A percentile compares a stretch with the other conserved stretches of the same genome.
These are phyloP conservation scores for Penicillium tannophilum DNA, from an alignment of 495 filamentous ascomycete species.

Conservation along the genomic window DNA sequence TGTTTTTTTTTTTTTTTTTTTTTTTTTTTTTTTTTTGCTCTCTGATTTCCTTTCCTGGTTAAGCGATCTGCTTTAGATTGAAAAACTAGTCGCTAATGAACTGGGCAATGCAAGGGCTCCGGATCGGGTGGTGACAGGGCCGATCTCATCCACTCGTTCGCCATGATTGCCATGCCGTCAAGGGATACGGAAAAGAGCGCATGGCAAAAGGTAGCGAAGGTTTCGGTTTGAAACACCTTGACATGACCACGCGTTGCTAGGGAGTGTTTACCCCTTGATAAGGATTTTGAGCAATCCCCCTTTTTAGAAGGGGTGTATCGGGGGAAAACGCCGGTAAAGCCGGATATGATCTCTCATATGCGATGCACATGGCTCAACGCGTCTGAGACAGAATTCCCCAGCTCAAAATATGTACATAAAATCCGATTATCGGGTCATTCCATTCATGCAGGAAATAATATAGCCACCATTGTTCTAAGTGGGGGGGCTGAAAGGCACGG, in stretches of 20 bases:
- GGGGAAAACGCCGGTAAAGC: not conserved
- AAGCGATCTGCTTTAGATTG: not conserved
- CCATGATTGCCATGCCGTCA: slow-evolving; percentile 21
- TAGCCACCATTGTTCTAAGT: not conserved
- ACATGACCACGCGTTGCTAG: slow-evolving; percentile 19
- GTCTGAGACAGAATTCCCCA: slow-evolving; percentile 20
- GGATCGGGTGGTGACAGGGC: slow-evolving; percentile 24
- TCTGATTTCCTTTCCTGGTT: not conserved
- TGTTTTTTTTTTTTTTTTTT: not conserved
- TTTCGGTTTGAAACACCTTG: slow-evolving; percentile 20
- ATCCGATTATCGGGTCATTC: slow-evolving; percentile 19
- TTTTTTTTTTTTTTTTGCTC: not conserved
- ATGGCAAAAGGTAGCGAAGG: slow-evolving; percentile 3
- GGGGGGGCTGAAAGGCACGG: not conserved
- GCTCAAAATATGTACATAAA: slow-evolving; percentile 21
- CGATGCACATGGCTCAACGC: slow-evolving; percentile 15
- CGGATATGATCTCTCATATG: slow-evolving; percentile 34
- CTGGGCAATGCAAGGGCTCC: slow-evolving; percentile 12
- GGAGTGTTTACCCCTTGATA: slow-evolving; percentile 1
- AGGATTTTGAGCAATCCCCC: slow-evolving; percentile 1
- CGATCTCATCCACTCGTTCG: slow-evolving; percentile 19
- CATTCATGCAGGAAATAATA: slow-evolving; percentile 14
- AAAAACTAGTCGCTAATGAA: not conserved
- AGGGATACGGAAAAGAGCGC: slow-evolving; percentile 20
- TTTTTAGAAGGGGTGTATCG: not conserved